Base-by-base conservation (phyloP, 345 rosid species). In the Conringia planisiliqua region DNA sequence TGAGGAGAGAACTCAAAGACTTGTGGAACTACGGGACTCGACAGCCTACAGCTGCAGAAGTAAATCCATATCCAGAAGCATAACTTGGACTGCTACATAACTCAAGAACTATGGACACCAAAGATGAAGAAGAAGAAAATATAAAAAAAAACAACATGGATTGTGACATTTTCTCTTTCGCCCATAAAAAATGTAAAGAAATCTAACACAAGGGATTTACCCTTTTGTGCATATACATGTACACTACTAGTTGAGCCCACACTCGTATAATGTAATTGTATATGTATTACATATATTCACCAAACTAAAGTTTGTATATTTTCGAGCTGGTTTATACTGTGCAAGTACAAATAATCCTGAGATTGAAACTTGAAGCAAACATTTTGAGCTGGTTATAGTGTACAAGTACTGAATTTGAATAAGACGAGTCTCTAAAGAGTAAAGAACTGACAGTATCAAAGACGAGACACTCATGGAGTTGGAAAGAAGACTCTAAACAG, bases 1-100 rank as follows among this genome's bases (percentile, higher is more conserved):
- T 76, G 50, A 87, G 98, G 80, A 83, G 85, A 71, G 97, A 93
- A 77, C 48, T 93, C 24, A 84, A 71, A 71, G 77, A 62, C 66
- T 87, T 93, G 36, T 88, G 92, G 96, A 76, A 70, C 76, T 86
- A 82, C 50, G 82, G 88, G 30, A 36, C 76, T 1, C 81, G n/a
- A 66, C 66, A 70, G 61, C 55, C 67, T 71, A 57, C 80, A 57
- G 61, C 46, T 57, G 13, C 80, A 24, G 57, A 58, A 22, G 81
- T 66, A 66, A 78, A 58, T 24, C 62, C 68, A 50, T 10, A 57
- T 65, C 68, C 73, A 58, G 1, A 12, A 14, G 77, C 77, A 58
- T 72, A n/a, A n/a, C n/a, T n/a, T n/a, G n/a, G n/a, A n/a, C n/a
- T n/a, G n/a, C n/a, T n/a, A n/a, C n/a, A n/a, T n/a, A 71, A 58